Base-by-base conservation (phyloP, 371 early-diverging fungal species). In the Capillidium rhysosporum region DNA sequence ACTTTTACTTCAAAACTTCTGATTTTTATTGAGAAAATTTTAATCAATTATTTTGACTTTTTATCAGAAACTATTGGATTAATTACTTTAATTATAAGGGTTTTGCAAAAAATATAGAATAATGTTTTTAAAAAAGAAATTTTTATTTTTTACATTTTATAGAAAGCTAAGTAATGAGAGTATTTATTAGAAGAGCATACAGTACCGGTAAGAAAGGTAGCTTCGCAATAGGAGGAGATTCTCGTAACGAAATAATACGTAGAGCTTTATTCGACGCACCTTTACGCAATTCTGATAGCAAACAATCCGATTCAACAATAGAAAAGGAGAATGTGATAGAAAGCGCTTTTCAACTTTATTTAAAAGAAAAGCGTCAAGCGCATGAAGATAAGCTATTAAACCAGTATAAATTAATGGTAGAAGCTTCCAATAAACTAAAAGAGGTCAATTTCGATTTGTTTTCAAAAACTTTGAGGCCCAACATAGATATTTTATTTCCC, bases 261-360 rank as follows among this genome's bases (percentile, higher is more conserved):
- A 75, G 76, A 59, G 73, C 82, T 3, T 68, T 84, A 45, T 84
- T 79, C 54, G 78, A 80, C 51, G 67, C 74, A 30, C 69, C 74
- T 46, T 63, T 69, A 21, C 72, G 76, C 55, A 61, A 64, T 38
- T 57, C 59, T 49, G 76, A 77, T 48, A 73, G 69, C 34, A 34
- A 34, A 12, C 52, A 8, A 7, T 7, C 16, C 43, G 7, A 14
- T 18, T 8, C 43, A 14, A 43, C 21, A 14, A 12, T 73, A 40
- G 69, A 74, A 54, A 63, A 79, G 49, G 83, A 86, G 49, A 74
- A 77, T 61, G 80, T 81, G 1, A 83, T 86, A 47, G 77, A 82
- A 63, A 68, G 79, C 49, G 85, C 86, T 44, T 79, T 76, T 71
- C 77, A 80, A 57, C 59, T 86, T 23, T 74, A 70, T 49, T 67